Conservation (phyloP, 73 alveolate species). For the Blepharisma stoltei region DNA sequence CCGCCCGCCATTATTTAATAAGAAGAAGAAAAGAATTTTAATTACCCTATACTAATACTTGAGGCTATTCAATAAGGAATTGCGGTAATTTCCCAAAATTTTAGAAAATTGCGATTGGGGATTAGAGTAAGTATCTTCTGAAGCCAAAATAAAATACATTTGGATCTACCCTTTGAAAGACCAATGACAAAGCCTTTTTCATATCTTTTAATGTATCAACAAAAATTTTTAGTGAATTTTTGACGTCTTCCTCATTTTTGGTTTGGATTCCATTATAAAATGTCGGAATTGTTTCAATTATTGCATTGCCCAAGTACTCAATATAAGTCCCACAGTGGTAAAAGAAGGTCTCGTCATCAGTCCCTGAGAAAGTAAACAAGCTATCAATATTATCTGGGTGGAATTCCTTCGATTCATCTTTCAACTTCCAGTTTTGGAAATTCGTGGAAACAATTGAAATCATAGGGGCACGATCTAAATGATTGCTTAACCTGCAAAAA, state of each 20-base stretch:
- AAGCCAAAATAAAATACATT: constrained; percentile 1
- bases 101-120: too few relatives aligned
- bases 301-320: background rate
- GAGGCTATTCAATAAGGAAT: too few relatives aligned
- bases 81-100: too few relatives aligned
- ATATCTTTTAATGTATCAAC: background rate
- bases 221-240: background rate
- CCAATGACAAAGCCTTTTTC: background rate
- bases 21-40: too few relatives aligned
- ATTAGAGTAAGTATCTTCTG: constrained; percentile 15
- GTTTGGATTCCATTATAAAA: background rate
- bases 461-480: constrained; percentile 8
- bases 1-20: too few relatives aligned
- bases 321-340: background rate
- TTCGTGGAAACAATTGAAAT: background rate
- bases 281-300: background rate
- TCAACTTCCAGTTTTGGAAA: background rate
- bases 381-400: background rate
- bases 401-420: background rate
- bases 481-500: background rate
- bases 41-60: too few relatives aligned
- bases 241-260: background rate
- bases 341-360: background rate
- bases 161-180: background rate
- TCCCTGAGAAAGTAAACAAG: background rate